phyloP scores from a whole-genome alignment of 805 yeast species.

The Sugiyamaella chiloensis region DNA sequence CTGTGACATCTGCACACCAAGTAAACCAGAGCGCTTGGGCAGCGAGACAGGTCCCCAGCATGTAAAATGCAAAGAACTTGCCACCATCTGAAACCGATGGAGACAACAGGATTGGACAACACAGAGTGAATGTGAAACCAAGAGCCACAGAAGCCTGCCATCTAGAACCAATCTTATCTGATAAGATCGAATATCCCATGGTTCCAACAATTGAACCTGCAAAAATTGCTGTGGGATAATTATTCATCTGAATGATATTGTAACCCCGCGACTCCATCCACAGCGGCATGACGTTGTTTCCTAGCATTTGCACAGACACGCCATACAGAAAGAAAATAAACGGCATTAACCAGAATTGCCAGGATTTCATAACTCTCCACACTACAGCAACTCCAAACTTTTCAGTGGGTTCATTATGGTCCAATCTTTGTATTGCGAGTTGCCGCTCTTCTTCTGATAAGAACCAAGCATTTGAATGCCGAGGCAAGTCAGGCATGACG shows the following conservation, averaged over 20 bases:
- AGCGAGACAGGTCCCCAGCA: conserved; percentile 16
- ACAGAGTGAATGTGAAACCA: conserved; percentile 18
- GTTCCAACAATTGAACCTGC: conserved; percentile 14
- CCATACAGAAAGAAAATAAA: conserved; percentile 19
- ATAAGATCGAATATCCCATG: conserved; percentile 14
- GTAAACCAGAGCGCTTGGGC: conserved; percentile 20
- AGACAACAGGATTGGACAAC: conserved; percentile 16
- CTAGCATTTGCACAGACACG: conserved; percentile 20
- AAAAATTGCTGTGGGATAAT: conserved; percentile 18
- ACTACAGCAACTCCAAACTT: neutral
- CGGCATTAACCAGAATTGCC: conserved; percentile 22
- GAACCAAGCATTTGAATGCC: conserved; percentile 15
- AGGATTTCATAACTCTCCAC: conserved; percentile 4
- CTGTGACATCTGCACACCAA: conserved; percentile 18
- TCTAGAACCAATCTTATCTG: conserved; percentile 15
- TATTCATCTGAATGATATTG: conserved; percentile 15
- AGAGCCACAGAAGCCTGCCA: conserved; percentile 20
- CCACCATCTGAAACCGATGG: conserved; percentile 14
- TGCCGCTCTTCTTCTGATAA: conserved; percentile 15
- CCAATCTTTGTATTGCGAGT: conserved; percentile 13
- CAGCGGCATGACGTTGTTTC: conserved; percentile 20
- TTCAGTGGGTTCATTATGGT: conserved; percentile 4
- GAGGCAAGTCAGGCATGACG: conserved; percentile 19
- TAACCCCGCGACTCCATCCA: conserved; percentile 20
- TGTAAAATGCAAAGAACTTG: conserved; percentile 18